Evolutionary conservation across 2,329 filamentous ascomycete genomes (phyloP), one percentile per base, ranked within the genome.

Genomic region (Colletotrichum coccodes): DNA sequence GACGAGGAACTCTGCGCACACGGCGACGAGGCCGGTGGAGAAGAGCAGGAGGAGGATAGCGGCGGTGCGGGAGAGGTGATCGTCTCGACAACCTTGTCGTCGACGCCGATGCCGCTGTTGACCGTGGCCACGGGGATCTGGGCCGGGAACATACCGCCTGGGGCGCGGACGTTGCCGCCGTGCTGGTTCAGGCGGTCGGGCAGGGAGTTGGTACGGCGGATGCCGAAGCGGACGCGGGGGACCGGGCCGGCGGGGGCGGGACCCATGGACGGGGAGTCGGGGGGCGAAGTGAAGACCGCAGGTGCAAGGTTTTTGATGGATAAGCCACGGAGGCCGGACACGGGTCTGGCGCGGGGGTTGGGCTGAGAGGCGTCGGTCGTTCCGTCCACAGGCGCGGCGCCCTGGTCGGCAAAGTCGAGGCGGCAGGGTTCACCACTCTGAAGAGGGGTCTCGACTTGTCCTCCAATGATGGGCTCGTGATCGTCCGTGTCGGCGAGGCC

Each of bases 121-220:
- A 84, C 66, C 0, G 79, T 75, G 1, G 78, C 77, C 6, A 82
- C 73, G 0, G 86, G 82, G 14, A 85, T 75, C 61, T 84, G 82
- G 18, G 84, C 78, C 1, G 86, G 85, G 46, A 87, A 77, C 80
- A 87, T 81, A 36, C 82, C 81, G 6, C 86, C 85, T 0, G 86
- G 84, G 1, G 86, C 75, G 4, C 86, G 84, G 38, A 82, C 72
- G 30, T 77, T 73, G 5, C 38, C 26, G 21, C 59, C 61, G 38
- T 78, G 72, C 26, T 82, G 77, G 69, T 87, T 89, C 9, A 94
- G 85, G 21, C 91, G 87, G 73, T 92, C 91, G 0, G 92, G 92
- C 3, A 94, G 85, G 0, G 92, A 94, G 76, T 89, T 93, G 23
- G 92, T 93, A 62, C 92, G 87, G 64, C 91, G 90, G 60, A 94